Evolutionary conservation across 2,329 filamentous ascomycete species (phyloP), one percentile per base, ranked within the genome.

Genomic region (Arthrobotrys musiformis): DNA sequence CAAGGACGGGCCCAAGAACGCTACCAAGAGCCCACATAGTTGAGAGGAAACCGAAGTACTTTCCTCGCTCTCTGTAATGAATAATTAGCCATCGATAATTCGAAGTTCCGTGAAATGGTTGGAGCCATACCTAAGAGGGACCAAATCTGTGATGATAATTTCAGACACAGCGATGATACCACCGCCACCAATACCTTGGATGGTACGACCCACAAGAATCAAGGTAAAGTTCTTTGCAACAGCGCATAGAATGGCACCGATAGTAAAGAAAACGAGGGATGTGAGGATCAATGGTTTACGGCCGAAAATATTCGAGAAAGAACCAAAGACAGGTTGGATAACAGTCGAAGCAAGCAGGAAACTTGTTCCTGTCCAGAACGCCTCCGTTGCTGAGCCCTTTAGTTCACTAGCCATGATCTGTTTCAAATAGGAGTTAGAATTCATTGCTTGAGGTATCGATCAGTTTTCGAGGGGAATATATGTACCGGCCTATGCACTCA

Each of bases 311-410:
- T 85, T 81, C 48, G 83, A 84, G 42, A 86, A 81, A 1, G 83
- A 82, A 26, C 80, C 84, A 81, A 83, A 81, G 76, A 84, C 83
- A 44, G 88, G 89, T 79, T 90, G 87, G 46, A 88, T 85, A 30
- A 90, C 87, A 0, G 90, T 89, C 69, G 88, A 89, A 2, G 89
- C 88, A 4, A 93, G 86, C 3, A 93, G 84, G 79, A 91, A 93
- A 15, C 89, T 89, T 3, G 90, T 92, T 1, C 90, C 90, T 11
- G 89, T 87, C 91, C 90, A 92, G 81, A 92, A 92, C 0, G 89
- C 89, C 82, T 92, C 85, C 33, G 89, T 86, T 1, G 87, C 87
- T 0, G 85, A 85, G 48, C 88, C 87, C 28, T 84, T 79, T 5
- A 90, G 84, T 19, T 85, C 85, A 6, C 82, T 79, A n/a, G 87